Conservation (phyloP, 345 rosid species). For the Microthlaspi erraticum region DNA sequence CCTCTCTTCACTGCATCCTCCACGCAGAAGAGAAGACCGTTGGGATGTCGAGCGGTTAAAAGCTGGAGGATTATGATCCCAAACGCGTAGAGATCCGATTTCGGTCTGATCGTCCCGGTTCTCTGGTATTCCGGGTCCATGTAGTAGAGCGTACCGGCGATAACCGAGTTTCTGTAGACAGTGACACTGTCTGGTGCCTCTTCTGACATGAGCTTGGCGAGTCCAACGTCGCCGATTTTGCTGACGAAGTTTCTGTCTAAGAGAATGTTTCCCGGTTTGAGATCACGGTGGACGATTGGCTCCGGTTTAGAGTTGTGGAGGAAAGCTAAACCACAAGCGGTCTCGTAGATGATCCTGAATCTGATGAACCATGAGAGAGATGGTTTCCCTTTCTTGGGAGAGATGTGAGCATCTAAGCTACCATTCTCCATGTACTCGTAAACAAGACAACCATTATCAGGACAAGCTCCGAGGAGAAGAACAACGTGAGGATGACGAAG, state of each 20-base stretch:
- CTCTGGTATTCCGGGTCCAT: slow-evolving; percentile 93
- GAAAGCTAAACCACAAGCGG: slow-evolving; percentile 83
- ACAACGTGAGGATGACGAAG: slow-evolving; percentile 78
- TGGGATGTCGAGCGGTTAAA: slow-evolving; percentile 64
- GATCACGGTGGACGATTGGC: slow-evolving; percentile 83
- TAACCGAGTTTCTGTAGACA: slow-evolving; percentile 61
- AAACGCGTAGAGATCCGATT: slow-evolving; percentile 85
- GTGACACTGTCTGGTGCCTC: slow-evolving; percentile 74
- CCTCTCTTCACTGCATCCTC: slow-evolving; percentile 68
- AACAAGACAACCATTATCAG: slow-evolving; percentile 75
- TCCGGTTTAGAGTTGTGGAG: slow-evolving; percentile 93
- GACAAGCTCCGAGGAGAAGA: slow-evolving; percentile 90
- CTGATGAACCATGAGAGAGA: slow-evolving; percentile 84
- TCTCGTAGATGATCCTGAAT: slow-evolving; percentile 75
- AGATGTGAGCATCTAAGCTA: slow-evolving; percentile 69
- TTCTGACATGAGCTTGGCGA: slow-evolving; percentile 82
- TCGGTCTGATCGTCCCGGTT: slow-evolving; percentile 88
- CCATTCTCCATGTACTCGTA: slow-evolving; percentile 92
- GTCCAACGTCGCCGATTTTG: slow-evolving; percentile 91
- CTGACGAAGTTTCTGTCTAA: slow-evolving; percentile 73
- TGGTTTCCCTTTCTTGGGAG: slow-evolving; percentile 58
- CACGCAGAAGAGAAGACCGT: slow-evolving; percentile 59
- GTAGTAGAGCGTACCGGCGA: slow-evolving; percentile 81
- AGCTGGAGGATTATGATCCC: slow-evolving; percentile 78
- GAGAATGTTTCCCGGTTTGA: slow-evolving; percentile 83